phyloP scores from a whole-genome alignment of 164 flowering plant genomes.

The Macadamia integrifolia region DNA sequence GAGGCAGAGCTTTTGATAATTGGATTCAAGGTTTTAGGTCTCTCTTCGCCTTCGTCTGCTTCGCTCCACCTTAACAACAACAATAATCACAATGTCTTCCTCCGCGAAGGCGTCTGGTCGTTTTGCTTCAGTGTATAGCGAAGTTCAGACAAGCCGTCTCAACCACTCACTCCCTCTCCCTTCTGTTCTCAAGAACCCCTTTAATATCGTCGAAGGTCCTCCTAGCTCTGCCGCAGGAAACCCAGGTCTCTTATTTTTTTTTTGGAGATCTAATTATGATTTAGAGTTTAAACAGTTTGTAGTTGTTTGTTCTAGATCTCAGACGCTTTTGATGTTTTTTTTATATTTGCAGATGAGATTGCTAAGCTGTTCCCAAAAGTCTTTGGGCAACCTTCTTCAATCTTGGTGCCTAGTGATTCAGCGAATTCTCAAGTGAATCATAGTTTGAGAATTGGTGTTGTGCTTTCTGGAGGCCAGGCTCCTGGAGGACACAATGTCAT shows the following conservation, averaged over 20 bases:
- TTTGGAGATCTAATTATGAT: neutral
- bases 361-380: slow-evolving; percentile 81
- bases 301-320: neutral
- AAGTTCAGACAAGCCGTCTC: slow-evolving; percentile 69
- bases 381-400: slow-evolving; percentile 87
- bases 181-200: slow-evolving; percentile 49
- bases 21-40: neutral
- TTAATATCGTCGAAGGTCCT: slow-evolving; percentile 71
- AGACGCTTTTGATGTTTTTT: neutral
- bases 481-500: slow-evolving; percentile 99
- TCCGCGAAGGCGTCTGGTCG: slow-evolving; percentile 19
- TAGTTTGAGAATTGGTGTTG: slow-evolving; percentile 89
- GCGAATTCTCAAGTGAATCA: slow-evolving; percentile 17
- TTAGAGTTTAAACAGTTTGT: neutral
- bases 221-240: slow-evolving; percentile 85
- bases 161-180: slow-evolving; percentile 71
- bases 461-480: slow-evolving; percentile 98
- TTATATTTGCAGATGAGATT: slow-evolving; percentile 63
- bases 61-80: neutral
- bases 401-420: slow-evolving; percentile 47
- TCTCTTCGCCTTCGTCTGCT: neutral
- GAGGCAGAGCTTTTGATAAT: too few species aligned
- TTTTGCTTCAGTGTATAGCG: slow-evolving; percentile 58
- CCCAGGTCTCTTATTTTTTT: slow-evolving; percentile 41
- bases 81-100: neutral